Evolutionary conservation across 2,329 filamentous ascomycete genomes (phyloP).

Genomic region (Pezicula carpinea): DNA sequence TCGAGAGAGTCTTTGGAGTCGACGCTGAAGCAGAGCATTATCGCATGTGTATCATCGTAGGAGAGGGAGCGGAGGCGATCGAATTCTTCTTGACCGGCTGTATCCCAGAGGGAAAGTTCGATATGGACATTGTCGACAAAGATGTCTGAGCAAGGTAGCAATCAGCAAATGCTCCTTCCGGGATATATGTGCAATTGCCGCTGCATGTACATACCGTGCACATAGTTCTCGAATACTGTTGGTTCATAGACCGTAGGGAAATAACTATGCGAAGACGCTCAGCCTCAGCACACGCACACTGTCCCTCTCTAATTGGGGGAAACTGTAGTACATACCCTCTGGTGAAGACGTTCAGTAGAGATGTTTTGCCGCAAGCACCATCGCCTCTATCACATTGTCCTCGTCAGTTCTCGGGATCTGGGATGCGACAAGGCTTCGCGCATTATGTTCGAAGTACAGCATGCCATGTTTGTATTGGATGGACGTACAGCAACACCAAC

Average conservation of each 20-base stretch:
- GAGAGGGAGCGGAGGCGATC: conserved; percentile 91
- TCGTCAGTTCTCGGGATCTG: conserved; percentile 9
- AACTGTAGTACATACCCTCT: conserved; percentile 65
- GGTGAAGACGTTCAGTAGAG: conserved; percentile 95
- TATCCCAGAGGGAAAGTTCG: conserved; percentile 97
- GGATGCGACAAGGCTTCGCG: conserved; percentile 4
- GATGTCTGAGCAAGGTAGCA: conserved; percentile 61
- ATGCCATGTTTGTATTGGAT: conserved; percentile 15
- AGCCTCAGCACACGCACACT: background rate
- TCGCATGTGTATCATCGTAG: conserved; percentile 94
- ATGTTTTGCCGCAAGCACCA: conserved; percentile 96
- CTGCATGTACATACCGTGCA: conserved; percentile 65
- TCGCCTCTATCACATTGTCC: conserved; percentile 63
- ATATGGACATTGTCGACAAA: conserved; percentile 98
- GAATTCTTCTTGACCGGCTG: conserved; percentile 97
- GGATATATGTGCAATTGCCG: background rate
- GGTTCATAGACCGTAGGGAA: conserved; percentile 98
- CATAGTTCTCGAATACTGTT: conserved; percentile 98
- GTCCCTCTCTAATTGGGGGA: background rate
- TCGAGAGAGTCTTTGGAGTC: conserved; percentile 95
- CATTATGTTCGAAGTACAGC: background rate
- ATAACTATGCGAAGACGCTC: conserved; percentile 51
- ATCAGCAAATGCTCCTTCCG: background rate
- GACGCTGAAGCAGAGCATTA: conserved; percentile 98
- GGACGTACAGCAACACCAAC: conserved; percentile 64